phyloP scores from a whole-genome alignment of 2,329 filamentous ascomycete species.

The Colletotrichum euphorbiae region DNA sequence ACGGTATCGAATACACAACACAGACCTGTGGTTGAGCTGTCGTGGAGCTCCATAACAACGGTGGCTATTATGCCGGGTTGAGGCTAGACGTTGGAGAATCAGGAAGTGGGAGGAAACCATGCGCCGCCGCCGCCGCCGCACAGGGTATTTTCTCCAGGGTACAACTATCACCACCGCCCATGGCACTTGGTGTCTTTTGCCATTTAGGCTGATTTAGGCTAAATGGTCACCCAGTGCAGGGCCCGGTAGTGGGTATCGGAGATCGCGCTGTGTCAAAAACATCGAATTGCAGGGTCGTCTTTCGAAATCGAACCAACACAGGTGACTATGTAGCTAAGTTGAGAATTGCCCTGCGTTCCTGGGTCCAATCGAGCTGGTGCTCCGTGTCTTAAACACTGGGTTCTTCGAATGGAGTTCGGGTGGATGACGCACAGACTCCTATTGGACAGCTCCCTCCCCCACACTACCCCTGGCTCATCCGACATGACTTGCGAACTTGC shows the following conservation, averaged over 20 bases:
- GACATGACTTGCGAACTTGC: too few species aligned
- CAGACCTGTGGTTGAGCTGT: background rate
- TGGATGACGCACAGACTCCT: too few species aligned
- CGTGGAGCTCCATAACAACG: constrained; percentile 6
- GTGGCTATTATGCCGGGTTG: background rate
- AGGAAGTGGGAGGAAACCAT: constrained; percentile 1
- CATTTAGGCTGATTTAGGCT: constrained; percentile 37
- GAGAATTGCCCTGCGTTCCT: background rate
- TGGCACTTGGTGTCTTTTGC: constrained; percentile 21
- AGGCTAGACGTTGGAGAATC: constrained; percentile 6
- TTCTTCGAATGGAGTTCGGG: too few species aligned
- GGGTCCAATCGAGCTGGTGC: background rate
- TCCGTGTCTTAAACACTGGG: background rate
- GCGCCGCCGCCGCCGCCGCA: constrained; percentile 20
- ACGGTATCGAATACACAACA: constrained; percentile 5
- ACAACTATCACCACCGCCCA: constrained; percentile 2
- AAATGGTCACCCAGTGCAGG: constrained; percentile 19
- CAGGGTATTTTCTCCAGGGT: constrained; percentile 12
- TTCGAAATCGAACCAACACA: constrained; percentile 9
- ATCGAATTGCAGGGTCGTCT: constrained; percentile 1
- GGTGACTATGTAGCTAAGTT: constrained; percentile 8
- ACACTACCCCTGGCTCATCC: too few species aligned
- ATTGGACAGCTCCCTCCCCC: too few species aligned
- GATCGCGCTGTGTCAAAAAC: constrained; percentile 14
- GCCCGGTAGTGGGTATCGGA: constrained; percentile 11